Evolutionary conservation across 768 basidiomycete species (phyloP), one percentile per base, ranked within the genome.

Genomic region (Rhizopogon vinicolor): DNA sequence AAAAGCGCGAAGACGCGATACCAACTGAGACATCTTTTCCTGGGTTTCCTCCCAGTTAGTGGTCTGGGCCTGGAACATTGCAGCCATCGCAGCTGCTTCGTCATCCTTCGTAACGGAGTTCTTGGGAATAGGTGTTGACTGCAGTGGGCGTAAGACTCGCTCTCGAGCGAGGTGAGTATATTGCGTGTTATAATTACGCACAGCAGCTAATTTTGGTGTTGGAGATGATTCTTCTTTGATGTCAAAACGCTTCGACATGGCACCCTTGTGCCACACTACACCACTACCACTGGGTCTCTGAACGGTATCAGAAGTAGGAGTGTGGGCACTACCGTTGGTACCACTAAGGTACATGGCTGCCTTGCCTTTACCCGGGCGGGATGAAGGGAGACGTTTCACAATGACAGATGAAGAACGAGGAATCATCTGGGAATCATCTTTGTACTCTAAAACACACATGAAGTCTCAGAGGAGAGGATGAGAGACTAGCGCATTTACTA

Each of bases 11-110:
- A 71, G 68, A 80, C 79, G 78, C 76, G 75, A 84, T 78, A 94
- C 95, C 79, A 79, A 99, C 97, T 93, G 87, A 69, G 94, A 89
- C 95, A 99, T 98, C 82, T 96, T 93, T 81, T 98, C 94, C 77
- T 98, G 93, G 67, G 94, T 89, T 82, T 95, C 91, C 78, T 97
- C 90, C 97, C 96, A 99, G 73, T 94, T 91, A 60, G 91, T 86
- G 41, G 86, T 86, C 73, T 93, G 91, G 57, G 90, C 90, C 72
- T 91, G 88, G 71, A 98, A 95, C 91, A 99, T 97, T 63, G 95
- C 95, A n/a, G 88, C 89, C 80, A 99, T 91, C 37, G 92, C 89
- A n/a, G 89, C 91, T 31, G 89, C 91, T 69, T 98, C 97, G 59
- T 97, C 96, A 48, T 84, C 81, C 59, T 81, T 77, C 2, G 78